These are phyloP conservation scores for Wallacemonas sp. DNA, from an alignment of 208 protist species.

Conservation along the genomic window DNA sequence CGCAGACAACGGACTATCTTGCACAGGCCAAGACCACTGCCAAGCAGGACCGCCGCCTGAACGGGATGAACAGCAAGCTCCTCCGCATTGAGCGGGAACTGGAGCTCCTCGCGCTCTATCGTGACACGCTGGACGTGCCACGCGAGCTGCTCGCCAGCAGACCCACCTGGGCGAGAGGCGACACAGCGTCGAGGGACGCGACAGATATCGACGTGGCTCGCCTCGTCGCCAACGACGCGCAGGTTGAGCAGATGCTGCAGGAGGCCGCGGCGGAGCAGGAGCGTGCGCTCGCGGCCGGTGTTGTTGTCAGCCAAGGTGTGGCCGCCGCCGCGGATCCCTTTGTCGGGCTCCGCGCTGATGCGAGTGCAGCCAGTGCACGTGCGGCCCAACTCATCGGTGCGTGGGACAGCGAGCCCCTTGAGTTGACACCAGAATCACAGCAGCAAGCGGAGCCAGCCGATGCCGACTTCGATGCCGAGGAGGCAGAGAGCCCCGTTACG, in stretches of 20 bases:
- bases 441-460: not conserved
- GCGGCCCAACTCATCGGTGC: conserved; percentile 18
- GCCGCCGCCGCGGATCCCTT: conserved; percentile 4
- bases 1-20: conserved; percentile 4
- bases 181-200: not conserved
- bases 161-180: conserved; percentile 27
- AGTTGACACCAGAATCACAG: too few species aligned
- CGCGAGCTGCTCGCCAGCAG: conserved; percentile 18
- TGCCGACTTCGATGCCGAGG: not conserved
- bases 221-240: conserved; percentile 32
- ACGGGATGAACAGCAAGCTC: conserved; percentile 47
- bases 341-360: conserved; percentile 8
- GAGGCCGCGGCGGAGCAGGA: conserved; percentile 47
- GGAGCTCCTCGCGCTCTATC: conserved; percentile 23
- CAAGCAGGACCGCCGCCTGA: conserved; percentile 20
- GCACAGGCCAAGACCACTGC: conserved; percentile 30
- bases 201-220: not conserved
- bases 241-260: conserved; percentile 41
- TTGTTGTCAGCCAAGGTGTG: not conserved
- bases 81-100: conserved; percentile 23
- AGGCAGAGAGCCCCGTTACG: not conserved
- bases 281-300: conserved; percentile 10
- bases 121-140: conserved; percentile 17
- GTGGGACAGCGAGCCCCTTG: conserved; percentile 20
- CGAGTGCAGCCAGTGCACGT: conserved; percentile 4